Base-by-base conservation (phyloP, 176 grass and related monocot species). In the Urochloa ruziziensis region DNA sequence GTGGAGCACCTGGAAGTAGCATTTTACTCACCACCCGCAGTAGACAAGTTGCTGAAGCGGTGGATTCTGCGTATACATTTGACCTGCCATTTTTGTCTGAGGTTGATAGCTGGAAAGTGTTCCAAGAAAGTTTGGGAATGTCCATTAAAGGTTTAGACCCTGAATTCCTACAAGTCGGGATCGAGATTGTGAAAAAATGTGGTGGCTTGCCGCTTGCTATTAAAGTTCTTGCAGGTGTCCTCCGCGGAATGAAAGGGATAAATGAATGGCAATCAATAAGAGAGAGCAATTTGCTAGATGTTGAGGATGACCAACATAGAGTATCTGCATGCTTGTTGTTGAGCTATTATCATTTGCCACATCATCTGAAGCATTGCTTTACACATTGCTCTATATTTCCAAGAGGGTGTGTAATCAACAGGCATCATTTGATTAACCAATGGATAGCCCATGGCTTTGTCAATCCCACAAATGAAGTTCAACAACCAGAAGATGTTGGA, bases 1-100 rank as follows among this genome's bases (percentile, higher is more conserved):
- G 0, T 48, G 57, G 56, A 6, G 19, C 39, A 49, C 25, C 11
- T 10, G 88, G 80, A 8, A 91, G 84, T 36, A 83, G 70, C 21
- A 34, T 91, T 62, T 57, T 91, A 66, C 67, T 84, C 23, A 91
- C 89, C 17, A 88, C 80, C 4, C 36, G 68, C 21, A 19, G 46
- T 70, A 19, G 8, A 56, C 44, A 46, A 70, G 71, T 88, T 32
- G 57, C 62, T 9, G 7, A 51, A 34, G 35, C 53, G 1, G 67
- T 77, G 21, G 29, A 47, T 9, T 56, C 79, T 63, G 17, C 18
- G 0, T 7, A 29, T 53, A 5, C 21, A 47, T 43, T 23, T 7
- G 4, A 49, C 4, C 77, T 88, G 14, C 16, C 75, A 29, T 54
- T 35, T 6, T 58, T 88, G n/a, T 88, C 73, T 0, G 21, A 63